Conservation (phyloP, 2,329 filamentous ascomycete species). For the Tolypocladium amazonense region DNA sequence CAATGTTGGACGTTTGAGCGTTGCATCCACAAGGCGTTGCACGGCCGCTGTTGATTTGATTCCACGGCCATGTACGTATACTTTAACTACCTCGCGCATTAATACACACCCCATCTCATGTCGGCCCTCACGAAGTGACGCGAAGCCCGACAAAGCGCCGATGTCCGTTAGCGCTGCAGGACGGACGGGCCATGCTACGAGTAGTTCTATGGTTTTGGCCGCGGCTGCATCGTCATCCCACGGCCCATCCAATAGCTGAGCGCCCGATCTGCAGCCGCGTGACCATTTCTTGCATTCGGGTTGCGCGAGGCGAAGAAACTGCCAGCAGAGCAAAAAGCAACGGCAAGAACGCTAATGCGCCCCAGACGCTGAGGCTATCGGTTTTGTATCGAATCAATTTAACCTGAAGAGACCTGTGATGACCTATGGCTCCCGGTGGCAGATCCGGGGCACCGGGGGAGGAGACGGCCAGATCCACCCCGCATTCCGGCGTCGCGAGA, state of each 20-base stretch:
- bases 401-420: background rate
- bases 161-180: background rate
- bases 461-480: background rate
- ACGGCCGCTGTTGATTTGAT: background rate
- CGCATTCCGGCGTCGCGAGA: background rate
- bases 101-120: background rate
- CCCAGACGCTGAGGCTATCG: background rate
- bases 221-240: background rate
- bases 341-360: background rate
- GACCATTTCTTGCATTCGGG: constrained; percentile 6
- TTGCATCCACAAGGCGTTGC: background rate
- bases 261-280: background rate
- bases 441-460: background rate
- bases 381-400: background rate
- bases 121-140: background rate
- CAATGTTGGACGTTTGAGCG: background rate
- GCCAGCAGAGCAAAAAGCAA: background rate
- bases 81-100: background rate
- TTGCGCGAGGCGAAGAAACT: background rate
- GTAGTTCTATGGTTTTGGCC: background rate
- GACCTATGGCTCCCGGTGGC: background rate
- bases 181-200: background rate
- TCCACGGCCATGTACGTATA: background rate
- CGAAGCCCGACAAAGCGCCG: background rate
- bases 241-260: background rate